Percentiles rank a stretch among this genome's conserved stretches.
phyloP scores from a whole-genome alignment of 768 basidiomycete species.

The Lactarius deliciosus region DNA sequence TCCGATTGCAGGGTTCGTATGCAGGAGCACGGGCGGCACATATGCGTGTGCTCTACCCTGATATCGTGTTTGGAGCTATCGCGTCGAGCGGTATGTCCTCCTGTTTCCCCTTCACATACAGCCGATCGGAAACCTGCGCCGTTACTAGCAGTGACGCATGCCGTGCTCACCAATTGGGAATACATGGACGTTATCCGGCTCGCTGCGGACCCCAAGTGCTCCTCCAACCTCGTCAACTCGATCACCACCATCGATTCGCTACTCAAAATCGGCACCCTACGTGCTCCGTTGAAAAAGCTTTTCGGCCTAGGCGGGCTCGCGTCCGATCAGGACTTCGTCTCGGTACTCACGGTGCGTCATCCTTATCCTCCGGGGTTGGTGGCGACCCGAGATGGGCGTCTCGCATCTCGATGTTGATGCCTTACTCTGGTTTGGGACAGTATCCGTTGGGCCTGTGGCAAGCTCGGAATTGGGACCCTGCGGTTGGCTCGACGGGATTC shows the following conservation, averaged over 20 bases:
- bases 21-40: conserved; percentile 93
- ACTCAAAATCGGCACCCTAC: conserved; percentile 49
- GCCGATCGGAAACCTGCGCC: background rate
- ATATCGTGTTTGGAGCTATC: conserved; percentile 85
- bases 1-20: conserved; percentile 67
- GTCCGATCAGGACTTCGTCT: conserved; percentile 78
- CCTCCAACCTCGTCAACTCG: conserved; percentile 55
- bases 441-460: conserved; percentile 76
- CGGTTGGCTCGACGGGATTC: conserved; percentile 57
- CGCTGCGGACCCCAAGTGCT: conserved; percentile 64
- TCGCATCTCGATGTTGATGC: background rate
- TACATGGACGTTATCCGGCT: conserved; percentile 83
- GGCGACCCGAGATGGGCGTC: background rate
- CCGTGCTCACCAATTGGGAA: conserved; percentile 78
- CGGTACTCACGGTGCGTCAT: conserved; percentile 56
- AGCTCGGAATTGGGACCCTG: conserved; percentile 82
- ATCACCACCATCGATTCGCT: conserved; percentile 63
- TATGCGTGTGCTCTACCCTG: conserved; percentile 85
- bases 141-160: conserved; percentile 75
- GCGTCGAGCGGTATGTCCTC: conserved; percentile 69
- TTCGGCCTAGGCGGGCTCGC: conserved; percentile 71
- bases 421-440: conserved; percentile 36
- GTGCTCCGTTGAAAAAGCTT: conserved; percentile 59
- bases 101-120: background rate
- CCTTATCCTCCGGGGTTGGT: background rate